Conservation (phyloP, 768 basidiomycete genomes). For the Polyporus arcularius region DNA sequence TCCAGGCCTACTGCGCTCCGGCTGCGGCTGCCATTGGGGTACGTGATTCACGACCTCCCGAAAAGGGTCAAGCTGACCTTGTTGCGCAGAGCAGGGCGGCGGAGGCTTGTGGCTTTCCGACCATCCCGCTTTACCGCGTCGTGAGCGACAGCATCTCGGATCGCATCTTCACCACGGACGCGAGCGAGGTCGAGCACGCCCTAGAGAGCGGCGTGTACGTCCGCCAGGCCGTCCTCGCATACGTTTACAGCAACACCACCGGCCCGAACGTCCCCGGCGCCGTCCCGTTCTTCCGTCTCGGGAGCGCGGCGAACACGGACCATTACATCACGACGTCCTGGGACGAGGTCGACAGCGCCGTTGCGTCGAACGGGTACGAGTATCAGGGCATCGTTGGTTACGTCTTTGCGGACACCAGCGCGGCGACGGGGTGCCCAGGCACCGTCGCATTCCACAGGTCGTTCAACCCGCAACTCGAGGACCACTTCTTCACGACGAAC, state of each 20-base stretch:
- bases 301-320: not conserved
- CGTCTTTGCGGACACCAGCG: not conserved
- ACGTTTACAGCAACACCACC: not conserved
- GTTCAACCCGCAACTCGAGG: not conserved
- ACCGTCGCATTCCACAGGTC: not conserved
- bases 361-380: not conserved
- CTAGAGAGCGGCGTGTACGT: not conserved
- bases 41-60: not conserved
- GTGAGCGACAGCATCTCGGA: constrained; percentile 3
- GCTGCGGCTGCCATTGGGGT: not conserved
- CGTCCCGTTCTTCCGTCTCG: not conserved
- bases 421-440: not conserved
- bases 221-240: not conserved
- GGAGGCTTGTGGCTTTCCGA: not conserved
- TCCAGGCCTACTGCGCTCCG: not conserved
- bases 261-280: not conserved
- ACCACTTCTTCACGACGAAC: not conserved
- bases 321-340: constrained; percentile 2
- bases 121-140: not conserved
- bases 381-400: not conserved
- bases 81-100: not conserved
- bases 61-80: not conserved
- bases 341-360: not conserved
- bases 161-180: constrained; percentile 2
- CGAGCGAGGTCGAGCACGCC: not conserved